Evolutionary conservation across 768 basidiomycete species (phyloP).

Genomic region (Leccinum fibrillosum): DNA sequence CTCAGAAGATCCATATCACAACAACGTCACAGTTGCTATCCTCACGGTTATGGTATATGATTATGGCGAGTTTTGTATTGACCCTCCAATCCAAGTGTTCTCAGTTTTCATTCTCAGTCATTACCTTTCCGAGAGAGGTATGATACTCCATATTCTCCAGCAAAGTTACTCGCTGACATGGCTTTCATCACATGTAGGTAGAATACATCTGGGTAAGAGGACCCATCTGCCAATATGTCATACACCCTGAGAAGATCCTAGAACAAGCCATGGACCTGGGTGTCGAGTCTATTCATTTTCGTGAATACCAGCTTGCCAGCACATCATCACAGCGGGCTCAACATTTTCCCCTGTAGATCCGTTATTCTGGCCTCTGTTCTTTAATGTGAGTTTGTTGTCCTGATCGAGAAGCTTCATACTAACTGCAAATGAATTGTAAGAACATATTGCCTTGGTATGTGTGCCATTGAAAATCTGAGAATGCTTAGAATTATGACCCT

Average conservation of each 20-base stretch:
- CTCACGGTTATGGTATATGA: neutral
- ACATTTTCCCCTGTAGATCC: neutral
- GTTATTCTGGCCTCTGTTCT: neutral
- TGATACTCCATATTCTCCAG: neutral
- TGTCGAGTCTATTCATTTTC: neutral
- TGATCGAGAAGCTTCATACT: neutral
- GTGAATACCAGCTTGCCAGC: neutral
- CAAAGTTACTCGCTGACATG: neutral
- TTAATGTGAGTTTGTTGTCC: neutral
- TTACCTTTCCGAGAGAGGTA: neutral
- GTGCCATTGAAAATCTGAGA: neutral
- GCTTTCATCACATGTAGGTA: neutral
- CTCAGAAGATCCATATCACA: neutral
- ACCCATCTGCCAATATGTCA: neutral
- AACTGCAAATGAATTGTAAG: neutral
- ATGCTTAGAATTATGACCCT: neutral
- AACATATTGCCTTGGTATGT: neutral
- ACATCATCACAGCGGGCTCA: neutral
- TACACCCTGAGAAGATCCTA: neutral
- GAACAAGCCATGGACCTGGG: neutral
- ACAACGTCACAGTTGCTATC: neutral
- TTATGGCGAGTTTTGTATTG: neutral
- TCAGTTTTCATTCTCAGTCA: neutral
- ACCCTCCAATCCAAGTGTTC: neutral
- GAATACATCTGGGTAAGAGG: conserved; percentile 6